A percentile compares a stretch with the other conserved stretches of the same genome.
Evolutionary conservation across 2,329 filamentous ascomycete species (phyloP).

Genomic region (Pleoardoris graminearum): DNA sequence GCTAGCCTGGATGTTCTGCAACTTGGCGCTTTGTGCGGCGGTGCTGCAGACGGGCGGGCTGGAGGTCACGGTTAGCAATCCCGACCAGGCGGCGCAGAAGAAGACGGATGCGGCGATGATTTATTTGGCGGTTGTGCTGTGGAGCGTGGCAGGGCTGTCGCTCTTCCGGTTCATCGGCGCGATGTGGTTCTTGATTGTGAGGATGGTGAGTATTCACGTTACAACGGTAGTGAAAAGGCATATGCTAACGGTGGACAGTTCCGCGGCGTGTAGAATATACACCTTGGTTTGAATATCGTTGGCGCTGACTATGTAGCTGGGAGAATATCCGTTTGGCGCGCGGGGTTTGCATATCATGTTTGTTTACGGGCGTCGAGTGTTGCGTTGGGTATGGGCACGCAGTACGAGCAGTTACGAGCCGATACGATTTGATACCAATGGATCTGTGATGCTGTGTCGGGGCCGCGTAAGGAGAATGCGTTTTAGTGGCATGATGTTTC

Average conservation of each 20-base stretch:
- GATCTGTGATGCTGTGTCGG: no score
- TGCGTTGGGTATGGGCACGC: no score
- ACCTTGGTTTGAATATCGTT: no score
- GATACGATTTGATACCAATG: no score
- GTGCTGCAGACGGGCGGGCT: conserved; percentile 86
- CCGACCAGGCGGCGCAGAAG: conserved; percentile 49
- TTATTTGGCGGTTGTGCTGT: conserved; percentile 85
- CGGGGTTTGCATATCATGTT: no score
- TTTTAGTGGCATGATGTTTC: no score
- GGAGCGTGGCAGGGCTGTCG: conserved; percentile 83
- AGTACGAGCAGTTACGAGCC: no score
- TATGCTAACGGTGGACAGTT: conserved; percentile 48
- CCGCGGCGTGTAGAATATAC: conserved; percentile 54
- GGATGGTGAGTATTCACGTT: conserved; percentile 40
- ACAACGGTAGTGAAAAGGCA: not conserved
- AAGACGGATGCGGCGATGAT: conserved; percentile 67
- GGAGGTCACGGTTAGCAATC: conserved; percentile 53
- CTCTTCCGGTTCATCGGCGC: conserved; percentile 86
- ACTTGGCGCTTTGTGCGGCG: conserved; percentile 83
- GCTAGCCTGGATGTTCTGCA: conserved; percentile 93
- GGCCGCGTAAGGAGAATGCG: no score
- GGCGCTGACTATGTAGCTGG: not conserved
- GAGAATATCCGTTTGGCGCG: not conserved
- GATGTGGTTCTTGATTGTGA: conserved; percentile 81
- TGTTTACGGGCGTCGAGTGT: no score